phyloP scores from a whole-genome alignment of 805 yeast genomes.

The Yamadazyma laniorum region DNA sequence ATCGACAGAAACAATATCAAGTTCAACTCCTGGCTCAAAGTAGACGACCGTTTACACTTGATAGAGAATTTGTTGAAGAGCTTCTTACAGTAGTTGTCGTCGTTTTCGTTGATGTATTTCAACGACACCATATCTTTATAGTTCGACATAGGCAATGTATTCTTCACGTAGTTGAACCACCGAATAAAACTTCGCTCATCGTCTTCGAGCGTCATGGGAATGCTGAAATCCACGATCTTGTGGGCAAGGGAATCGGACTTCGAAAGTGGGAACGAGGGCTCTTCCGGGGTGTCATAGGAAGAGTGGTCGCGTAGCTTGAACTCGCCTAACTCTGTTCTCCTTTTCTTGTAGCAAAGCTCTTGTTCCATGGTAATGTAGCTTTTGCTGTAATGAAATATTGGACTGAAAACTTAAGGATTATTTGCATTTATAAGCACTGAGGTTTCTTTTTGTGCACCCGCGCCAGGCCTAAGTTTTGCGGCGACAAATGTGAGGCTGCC shows the following conservation, averaged over 20 bases:
- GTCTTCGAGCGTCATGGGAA: constrained; percentile 11
- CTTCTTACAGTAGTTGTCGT: constrained; percentile 7
- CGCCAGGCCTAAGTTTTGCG: no score
- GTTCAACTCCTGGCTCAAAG: constrained; percentile 8
- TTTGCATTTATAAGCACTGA: no score
- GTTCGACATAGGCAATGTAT: constrained; percentile 9
- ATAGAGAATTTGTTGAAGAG: constrained; percentile 1
- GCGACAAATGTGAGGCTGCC: no score
- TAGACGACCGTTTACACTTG: constrained; percentile 1
- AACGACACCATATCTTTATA: constrained; percentile 10
- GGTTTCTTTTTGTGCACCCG: neutral
- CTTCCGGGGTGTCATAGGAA: neutral
- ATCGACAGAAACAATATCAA: constrained; percentile 10
- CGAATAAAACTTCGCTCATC: constrained; percentile 9
- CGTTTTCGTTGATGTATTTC: constrained; percentile 9
- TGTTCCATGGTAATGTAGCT: neutral
- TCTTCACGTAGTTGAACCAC: constrained; percentile 12
- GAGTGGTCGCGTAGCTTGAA: neutral
- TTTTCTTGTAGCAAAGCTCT: neutral
- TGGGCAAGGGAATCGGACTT: neutral
- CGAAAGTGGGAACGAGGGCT: neutral
- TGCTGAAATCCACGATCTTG: constrained; percentile 10
- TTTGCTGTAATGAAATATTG: no score
- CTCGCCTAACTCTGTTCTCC: neutral
- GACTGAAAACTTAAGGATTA: no score